Percentiles rank a stretch among this genome's conserved stretches.
Evolutionary conservation across 1,139 yeast species (phyloP).

Genomic region (Blastobotrys illinoisensis): DNA sequence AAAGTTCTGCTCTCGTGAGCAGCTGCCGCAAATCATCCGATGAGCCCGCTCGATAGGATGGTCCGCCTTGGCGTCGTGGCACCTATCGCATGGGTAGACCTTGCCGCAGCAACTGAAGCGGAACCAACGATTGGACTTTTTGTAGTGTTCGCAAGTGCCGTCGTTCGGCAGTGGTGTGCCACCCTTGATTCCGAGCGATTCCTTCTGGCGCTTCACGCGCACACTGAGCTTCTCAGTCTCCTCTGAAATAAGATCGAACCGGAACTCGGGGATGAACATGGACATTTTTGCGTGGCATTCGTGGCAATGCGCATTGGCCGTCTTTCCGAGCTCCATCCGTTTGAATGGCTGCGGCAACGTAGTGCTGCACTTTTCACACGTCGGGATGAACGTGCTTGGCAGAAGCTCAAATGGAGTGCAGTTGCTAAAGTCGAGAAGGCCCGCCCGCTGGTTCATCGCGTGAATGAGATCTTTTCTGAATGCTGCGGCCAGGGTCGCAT

Average conservation of each 20-base stretch:
- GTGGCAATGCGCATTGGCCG: slow-evolving; percentile 31
- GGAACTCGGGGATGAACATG: slow-evolving; percentile 30
- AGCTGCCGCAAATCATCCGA: slow-evolving; percentile 40
- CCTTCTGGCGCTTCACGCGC: slow-evolving; percentile 19
- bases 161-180: slow-evolving; percentile 38
- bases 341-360: slow-evolving; percentile 27
- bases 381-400: slow-evolving; percentile 35
- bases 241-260: slow-evolving; percentile 30
- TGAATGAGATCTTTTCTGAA: slow-evolving; percentile 36
- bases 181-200: slow-evolving; percentile 32
- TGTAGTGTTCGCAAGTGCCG: slow-evolving; percentile 39
- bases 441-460: slow-evolving; percentile 26
- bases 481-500: slow-evolving; percentile 31
- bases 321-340: slow-evolving; percentile 32
- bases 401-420: slow-evolving; percentile 35
- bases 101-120: slow-evolving; percentile 40
- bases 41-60: slow-evolving; percentile 37
- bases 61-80: slow-evolving; percentile 36
- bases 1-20: slow-evolving; percentile 40
- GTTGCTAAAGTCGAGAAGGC: slow-evolving; percentile 36
- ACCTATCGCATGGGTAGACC: slow-evolving; percentile 39
- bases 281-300: slow-evolving; percentile 35
- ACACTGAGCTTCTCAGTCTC: slow-evolving; percentile 22
- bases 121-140: slow-evolving; percentile 40
- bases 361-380: slow-evolving; percentile 35